Conservation (phyloP, 139 green algal species). For the Picochlorum sp. region DNA sequence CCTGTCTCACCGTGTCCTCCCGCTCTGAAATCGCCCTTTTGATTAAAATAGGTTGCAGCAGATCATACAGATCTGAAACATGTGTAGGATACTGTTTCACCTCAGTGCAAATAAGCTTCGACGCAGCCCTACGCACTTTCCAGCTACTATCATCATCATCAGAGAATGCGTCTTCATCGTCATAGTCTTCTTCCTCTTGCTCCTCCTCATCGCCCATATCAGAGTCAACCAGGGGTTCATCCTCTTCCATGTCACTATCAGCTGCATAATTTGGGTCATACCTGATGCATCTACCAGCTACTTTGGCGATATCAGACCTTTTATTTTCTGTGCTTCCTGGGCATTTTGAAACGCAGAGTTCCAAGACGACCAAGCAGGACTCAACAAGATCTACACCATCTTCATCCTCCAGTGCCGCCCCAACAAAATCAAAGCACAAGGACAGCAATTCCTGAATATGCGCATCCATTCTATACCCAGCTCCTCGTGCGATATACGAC, state of each 20-base stretch:
- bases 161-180: slow-evolving; percentile 72
- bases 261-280: slow-evolving; percentile 92
- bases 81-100: slow-evolving; percentile 56
- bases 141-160: slow-evolving; percentile 95
- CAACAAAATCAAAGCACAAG: not conserved
- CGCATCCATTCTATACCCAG: slow-evolving; percentile 70
- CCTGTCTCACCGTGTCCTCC: slow-evolving; percentile 84
- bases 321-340: slow-evolving; percentile 36
- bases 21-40: slow-evolving; percentile 71
- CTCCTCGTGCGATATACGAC: slow-evolving; percentile 43
- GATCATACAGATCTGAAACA: slow-evolving; percentile 34
- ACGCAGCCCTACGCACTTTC: slow-evolving; percentile 82
- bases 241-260: slow-evolving; percentile 59
- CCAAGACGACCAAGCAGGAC: slow-evolving; percentile 76
- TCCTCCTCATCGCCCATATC: slow-evolving; percentile 46
- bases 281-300: slow-evolving; percentile 30
- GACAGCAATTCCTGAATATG: slow-evolving; percentile 32
- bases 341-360: slow-evolving; percentile 70
- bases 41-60: slow-evolving; percentile 44
- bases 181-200: slow-evolving; percentile 35
- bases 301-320: slow-evolving; percentile 13
- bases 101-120: slow-evolving; percentile 57
- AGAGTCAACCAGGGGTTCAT: slow-evolving; percentile 47
- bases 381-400: slow-evolving; percentile 81
- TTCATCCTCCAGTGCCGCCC: slow-evolving; percentile 30